Percentiles rank a stretch among this genome's conserved stretches.
phyloP scores from a whole-genome alignment of 441 rosid species.

The Euphorbia celastroides region DNA sequence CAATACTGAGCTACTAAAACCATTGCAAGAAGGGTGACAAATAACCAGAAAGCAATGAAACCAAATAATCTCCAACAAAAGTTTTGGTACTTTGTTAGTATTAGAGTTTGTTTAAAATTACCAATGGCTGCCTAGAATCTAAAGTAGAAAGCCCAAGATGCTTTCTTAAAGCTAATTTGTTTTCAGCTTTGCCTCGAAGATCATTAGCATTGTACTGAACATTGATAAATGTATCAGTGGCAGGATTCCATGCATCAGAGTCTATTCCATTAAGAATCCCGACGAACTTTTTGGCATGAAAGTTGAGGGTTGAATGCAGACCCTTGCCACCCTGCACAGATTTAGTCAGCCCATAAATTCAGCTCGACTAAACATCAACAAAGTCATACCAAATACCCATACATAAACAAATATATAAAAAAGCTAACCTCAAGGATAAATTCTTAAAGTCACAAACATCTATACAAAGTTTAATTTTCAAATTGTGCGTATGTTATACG shows the following conservation, averaged over 20 bases:
- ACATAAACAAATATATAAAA: neutral
- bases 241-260: constrained; percentile 90
- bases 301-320: constrained; percentile 77
- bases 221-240: constrained; percentile 62
- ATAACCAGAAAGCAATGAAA: neutral
- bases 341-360: constrained; percentile 8
- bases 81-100: neutral
- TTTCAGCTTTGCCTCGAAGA: constrained; percentile 84
- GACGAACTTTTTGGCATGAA: constrained; percentile 75
- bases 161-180: constrained; percentile 57
- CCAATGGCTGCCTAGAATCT: constrained; percentile 64
- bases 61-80: neutral
- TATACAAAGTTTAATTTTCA: neutral
- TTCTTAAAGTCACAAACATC: too few relatives aligned
- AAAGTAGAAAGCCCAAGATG: constrained; percentile 72
- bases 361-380: constrained; percentile 8
- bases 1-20: neutral
- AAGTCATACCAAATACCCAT: neutral
- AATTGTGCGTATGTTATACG: neutral
- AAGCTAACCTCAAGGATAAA: too few relatives aligned
- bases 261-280: constrained; percentile 95
- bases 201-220: constrained; percentile 71
- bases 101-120: constrained; percentile 36
- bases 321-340: constrained; percentile 79
- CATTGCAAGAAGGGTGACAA: neutral